Conservation (phyloP, 768 basidiomycete species). For the Pleurotus tuoliensis region DNA sequence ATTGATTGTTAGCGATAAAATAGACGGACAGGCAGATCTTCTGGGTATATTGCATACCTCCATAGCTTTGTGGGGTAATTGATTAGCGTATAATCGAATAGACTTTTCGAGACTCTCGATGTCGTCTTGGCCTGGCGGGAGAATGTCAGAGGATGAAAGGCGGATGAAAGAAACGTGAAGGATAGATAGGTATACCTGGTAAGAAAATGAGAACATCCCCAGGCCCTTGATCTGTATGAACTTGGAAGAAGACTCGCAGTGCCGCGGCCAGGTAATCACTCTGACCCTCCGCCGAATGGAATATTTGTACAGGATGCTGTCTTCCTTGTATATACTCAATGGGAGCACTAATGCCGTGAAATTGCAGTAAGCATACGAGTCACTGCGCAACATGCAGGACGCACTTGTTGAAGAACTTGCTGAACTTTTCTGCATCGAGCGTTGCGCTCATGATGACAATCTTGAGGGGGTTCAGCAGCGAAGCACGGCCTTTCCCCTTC, state of each 20-base stretch:
- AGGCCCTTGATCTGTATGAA: constrained; percentile 73
- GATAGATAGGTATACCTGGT: constrained; percentile 48
- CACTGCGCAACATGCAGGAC: constrained; percentile 22
- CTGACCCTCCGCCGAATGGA: constrained; percentile 70
- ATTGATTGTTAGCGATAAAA: neutral
- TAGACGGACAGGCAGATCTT: neutral
- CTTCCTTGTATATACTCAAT: constrained; percentile 91
- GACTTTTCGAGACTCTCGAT: constrained; percentile 85
- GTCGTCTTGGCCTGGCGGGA: constrained; percentile 82
- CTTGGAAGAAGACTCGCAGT: constrained; percentile 90
- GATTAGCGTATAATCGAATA: constrained; percentile 62
- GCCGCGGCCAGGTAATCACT: constrained; percentile 87
- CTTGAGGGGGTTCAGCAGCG: constrained; percentile 64
- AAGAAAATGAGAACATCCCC: constrained; percentile 95
- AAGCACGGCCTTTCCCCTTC: constrained; percentile 37
- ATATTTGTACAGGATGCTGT: constrained; percentile 86
- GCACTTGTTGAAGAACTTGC: constrained; percentile 79
- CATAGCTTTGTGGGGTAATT: constrained; percentile 56
- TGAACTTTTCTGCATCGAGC: constrained; percentile 92
- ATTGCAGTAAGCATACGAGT: neutral
- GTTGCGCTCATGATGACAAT: constrained; percentile 98
- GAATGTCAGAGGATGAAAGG: neutral
- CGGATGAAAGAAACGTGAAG: too few species aligned
- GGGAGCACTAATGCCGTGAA: constrained; percentile 54
- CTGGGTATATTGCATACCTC: constrained; percentile 32